These are phyloP conservation scores for Trichoderma aggressivum DNA, from an alignment of 2,329 filamentous ascomycete species.

Conservation along the genomic window DNA sequence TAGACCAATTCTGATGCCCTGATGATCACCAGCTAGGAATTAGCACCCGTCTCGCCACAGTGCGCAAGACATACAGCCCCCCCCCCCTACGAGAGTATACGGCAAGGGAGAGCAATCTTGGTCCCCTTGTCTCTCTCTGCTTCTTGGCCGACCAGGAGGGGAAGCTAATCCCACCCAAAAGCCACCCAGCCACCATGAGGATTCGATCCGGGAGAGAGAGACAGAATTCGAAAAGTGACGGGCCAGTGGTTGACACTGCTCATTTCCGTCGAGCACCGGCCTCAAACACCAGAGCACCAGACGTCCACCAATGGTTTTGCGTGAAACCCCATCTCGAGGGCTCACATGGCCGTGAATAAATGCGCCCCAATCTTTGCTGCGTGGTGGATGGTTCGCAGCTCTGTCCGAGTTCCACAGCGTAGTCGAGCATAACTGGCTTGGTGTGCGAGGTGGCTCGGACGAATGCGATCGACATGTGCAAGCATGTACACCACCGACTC, in stretches of 20 bases:
- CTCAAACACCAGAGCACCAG: conserved; percentile 4
- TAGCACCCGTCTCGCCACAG: conserved; percentile 17
- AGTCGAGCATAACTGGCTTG: background rate
- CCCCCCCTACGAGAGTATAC: background rate
- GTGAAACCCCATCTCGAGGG: background rate
- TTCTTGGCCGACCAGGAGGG: background rate
- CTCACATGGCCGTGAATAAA: conserved; percentile 30
- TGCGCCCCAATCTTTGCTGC: conserved; percentile 28
- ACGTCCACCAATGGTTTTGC: conserved; percentile 6
- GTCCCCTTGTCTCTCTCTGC: background rate
- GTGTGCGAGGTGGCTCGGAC: background rate
- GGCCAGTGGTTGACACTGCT: background rate
- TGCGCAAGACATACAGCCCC: conserved; percentile 6
- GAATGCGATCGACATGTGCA: background rate
- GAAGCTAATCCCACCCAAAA: background rate
- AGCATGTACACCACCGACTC: background rate
- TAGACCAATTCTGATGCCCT: conserved; percentile 10
- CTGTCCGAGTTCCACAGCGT: background rate
- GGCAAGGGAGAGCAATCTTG: background rate
- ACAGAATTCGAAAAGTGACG: background rate
- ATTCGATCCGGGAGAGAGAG: background rate
- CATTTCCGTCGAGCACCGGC: background rate
- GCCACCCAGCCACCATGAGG: background rate
- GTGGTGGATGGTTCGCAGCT: conserved; percentile 6
- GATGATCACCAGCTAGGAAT: conserved; percentile 20